Evolutionary conservation across 2,329 filamentous ascomycete genomes (phyloP), one percentile per base, ranked within the genome.

Genomic region (Colletotrichum simmondsii): DNA sequence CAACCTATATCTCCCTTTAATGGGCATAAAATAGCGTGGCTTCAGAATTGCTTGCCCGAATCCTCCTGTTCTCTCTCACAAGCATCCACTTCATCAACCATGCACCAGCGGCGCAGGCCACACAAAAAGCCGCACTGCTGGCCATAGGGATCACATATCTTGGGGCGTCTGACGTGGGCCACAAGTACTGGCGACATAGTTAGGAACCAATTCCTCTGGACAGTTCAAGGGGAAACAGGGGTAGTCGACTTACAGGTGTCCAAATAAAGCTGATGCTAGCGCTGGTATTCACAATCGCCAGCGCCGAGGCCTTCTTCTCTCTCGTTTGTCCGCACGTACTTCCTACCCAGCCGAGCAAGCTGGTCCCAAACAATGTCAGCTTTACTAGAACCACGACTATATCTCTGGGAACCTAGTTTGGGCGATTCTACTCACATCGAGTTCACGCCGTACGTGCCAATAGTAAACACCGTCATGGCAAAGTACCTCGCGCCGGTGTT

Each of bases 141-240:
- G 76, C 76, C 79, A 85, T 82, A 5, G 83, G 83, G 49, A 82
- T 83, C 4, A 78, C 75, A 61, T 84, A 85, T 24, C 81, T 78
- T 0, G 83, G 84, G 26, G 77, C 80, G 59, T 84, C 82, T 11
- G 74, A 78, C 24, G 80, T 79, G 0, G 82, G 82, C 80, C 82
- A 85, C 19, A 85, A 75, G 70, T 85, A 85, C 73, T 74, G 24
- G 4, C 5, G 1, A 3, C 1, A 1, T 1, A 30, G 30, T 74
- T 10, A 74, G 46, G 4, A 11, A 5, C 1, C 14, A 42, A 5
- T 2, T 16, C 5, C 37, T 42, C 14, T 16, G 37, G 1, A 37
- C 14, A 16, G 1, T 37, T 1, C 14, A 37, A 37, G 35, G 12
- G 1, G 35, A 16, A 37, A 37, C 11, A 3, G 26, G 54, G 8